Evolutionary conservation across 2,329 filamentous ascomycete species (phyloP).

Genomic region (Aspergillus piperis): DNA sequence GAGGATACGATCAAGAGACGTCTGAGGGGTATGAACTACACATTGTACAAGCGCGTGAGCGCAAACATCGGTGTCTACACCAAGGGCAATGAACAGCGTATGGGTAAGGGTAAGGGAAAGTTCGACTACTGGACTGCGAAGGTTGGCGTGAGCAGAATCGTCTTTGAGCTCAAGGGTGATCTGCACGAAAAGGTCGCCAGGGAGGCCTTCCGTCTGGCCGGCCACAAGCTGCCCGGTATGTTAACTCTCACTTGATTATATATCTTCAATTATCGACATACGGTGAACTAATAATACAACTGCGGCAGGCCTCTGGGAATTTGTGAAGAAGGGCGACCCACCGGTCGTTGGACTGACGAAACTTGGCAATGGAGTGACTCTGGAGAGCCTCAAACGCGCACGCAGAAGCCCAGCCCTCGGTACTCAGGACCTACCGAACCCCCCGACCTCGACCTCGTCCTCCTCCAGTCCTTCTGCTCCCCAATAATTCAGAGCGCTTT

Average conservation of each 20-base stretch:
- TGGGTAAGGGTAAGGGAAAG: constrained; percentile 98
- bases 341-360: constrained; percentile 92
- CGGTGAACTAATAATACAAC: constrained; percentile 24
- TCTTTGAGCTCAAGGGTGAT: constrained; percentile 89
- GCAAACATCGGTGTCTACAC: constrained; percentile 95
- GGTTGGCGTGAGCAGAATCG: constrained; percentile 84
- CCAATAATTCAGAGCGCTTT: constrained; percentile 31
- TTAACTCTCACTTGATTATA: constrained; percentile 21
- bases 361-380: constrained; percentile 74
- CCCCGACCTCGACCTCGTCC: constrained; percentile 38
- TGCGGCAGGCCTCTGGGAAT: constrained; percentile 67
- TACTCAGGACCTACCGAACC: constrained; percentile 30
- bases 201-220: constrained; percentile 91
- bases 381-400: constrained; percentile 80
- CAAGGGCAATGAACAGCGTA: constrained; percentile 94
- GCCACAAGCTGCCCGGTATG: constrained; percentile 89
- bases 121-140: constrained; percentile 96
- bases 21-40: constrained; percentile 86
- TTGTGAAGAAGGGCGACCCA: constrained; percentile 88
- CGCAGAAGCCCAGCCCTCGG: constrained; percentile 63
- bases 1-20: constrained; percentile 91
- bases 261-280: neutral
- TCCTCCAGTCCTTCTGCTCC: constrained; percentile 39
- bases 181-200: constrained; percentile 91
- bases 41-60: constrained; percentile 84